These are phyloP conservation scores for Isabelozyma pseudorhagii DNA, from an alignment of 805 yeast genomes.

Conservation along the genomic window DNA sequence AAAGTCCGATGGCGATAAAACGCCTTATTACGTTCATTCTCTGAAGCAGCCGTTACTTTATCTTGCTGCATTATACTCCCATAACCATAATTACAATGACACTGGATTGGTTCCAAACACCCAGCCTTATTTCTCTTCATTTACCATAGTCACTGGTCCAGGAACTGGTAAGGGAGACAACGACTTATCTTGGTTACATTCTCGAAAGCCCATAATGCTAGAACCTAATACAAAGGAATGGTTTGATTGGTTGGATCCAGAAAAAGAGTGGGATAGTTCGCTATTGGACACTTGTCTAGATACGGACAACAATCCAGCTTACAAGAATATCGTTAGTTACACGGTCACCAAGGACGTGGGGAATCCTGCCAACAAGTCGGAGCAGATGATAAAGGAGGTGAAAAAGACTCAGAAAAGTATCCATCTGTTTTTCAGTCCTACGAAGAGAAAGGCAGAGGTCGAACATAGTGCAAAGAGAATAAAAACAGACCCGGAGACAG, in stretches of 20 bases:
- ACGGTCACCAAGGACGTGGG: conserved; percentile 66
- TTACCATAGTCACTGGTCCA: conserved; percentile 70
- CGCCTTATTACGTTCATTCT: conserved; percentile 65
- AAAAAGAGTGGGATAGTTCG: conserved; percentile 33
- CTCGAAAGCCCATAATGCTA: conserved; percentile 73
- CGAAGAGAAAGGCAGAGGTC: conserved; percentile 1
- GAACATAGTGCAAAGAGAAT: conserved; percentile 1
- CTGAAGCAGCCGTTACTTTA: conserved; percentile 52
- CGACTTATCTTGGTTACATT: conserved; percentile 65
- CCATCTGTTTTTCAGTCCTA: conserved; percentile 19
- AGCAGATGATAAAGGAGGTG: conserved; percentile 29
- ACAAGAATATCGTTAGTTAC: conserved; percentile 44
- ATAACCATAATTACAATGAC: conserved; percentile 27
- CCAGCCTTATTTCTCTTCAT: conserved; percentile 39
- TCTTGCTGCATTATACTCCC: conserved; percentile 51
- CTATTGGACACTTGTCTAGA: conserved; percentile 39
- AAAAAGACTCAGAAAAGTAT: conserved; percentile 19
- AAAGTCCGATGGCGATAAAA: conserved; percentile 36
- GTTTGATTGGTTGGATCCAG: conserved; percentile 60
- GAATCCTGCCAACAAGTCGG: conserved; percentile 48
- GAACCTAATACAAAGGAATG: conserved; percentile 58
- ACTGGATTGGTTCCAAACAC: conserved; percentile 10
- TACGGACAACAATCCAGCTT: conserved; percentile 26
- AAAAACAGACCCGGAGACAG: background rate
- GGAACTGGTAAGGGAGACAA: conserved; percentile 46